Conservation (phyloP, 2,329 filamentous ascomycete genomes). For the Clarireedia hainanense region DNA sequence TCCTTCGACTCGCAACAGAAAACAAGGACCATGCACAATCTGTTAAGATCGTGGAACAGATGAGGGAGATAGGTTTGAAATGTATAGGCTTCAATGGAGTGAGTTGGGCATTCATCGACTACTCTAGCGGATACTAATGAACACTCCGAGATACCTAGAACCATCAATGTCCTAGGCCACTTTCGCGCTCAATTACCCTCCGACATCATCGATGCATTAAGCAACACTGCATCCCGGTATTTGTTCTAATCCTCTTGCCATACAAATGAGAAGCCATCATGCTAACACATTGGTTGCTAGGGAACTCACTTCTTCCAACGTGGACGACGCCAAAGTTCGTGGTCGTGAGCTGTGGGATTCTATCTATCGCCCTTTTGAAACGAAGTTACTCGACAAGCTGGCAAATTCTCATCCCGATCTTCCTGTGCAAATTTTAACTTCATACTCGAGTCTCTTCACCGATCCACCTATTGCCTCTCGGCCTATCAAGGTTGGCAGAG, state of each 20-base stretch:
- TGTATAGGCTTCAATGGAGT: slow-evolving; percentile 70
- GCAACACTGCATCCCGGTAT: slow-evolving; percentile 43
- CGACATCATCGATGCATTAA: slow-evolving; percentile 45
- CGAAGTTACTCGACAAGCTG: slow-evolving; percentile 63
- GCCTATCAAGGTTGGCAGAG: slow-evolving; percentile 52
- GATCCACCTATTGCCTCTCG: slow-evolving; percentile 46
- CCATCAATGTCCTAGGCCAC: slow-evolving; percentile 72
- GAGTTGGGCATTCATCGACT: background rate
- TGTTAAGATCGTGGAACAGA: slow-evolving; percentile 50
- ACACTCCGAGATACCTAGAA: slow-evolving; percentile 54
- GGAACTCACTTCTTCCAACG: slow-evolving; percentile 34
- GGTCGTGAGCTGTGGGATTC: slow-evolving; percentile 66
- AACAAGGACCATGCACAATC: slow-evolving; percentile 19
- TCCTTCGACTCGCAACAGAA: slow-evolving; percentile 31
- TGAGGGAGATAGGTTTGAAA: slow-evolving; percentile 68
- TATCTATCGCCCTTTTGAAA: slow-evolving; percentile 68
- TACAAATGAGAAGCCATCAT: background rate
- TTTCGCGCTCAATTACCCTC: slow-evolving; percentile 57
- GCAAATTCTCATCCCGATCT: slow-evolving; percentile 72
- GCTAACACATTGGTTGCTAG: slow-evolving; percentile 6
- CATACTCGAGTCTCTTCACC: slow-evolving; percentile 67
- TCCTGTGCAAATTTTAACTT: slow-evolving; percentile 69
- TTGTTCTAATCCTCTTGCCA: background rate
- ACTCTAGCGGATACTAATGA: background rate
- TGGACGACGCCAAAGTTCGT: slow-evolving; percentile 46